These are phyloP conservation scores for Suillus bovinus DNA, from an alignment of 768 basidiomycete genomes.

Conservation along the genomic window DNA sequence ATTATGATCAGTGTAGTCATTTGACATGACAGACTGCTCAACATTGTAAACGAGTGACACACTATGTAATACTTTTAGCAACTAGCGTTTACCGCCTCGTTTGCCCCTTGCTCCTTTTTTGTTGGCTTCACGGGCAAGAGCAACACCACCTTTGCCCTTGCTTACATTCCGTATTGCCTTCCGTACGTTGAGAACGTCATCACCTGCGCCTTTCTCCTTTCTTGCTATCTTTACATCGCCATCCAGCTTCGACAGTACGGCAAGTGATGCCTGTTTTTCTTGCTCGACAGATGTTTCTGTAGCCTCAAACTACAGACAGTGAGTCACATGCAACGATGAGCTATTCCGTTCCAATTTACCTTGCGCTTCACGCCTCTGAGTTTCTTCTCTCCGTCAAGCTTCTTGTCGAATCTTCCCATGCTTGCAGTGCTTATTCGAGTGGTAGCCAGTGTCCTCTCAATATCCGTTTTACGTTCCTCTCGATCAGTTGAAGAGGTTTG, in stretches of 20 bases:
- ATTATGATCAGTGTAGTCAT: not conserved
- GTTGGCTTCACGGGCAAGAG: constrained; percentile 48
- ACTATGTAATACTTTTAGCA: not conserved
- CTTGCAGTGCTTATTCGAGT: constrained; percentile 88
- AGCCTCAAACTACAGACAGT: constrained; percentile 73
- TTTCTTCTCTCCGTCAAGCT: constrained; percentile 90
- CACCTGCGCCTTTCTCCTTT: constrained; percentile 42
- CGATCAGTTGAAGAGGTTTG: constrained; percentile 37
- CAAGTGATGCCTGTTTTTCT: constrained; percentile 75
- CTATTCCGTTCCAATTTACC: constrained; percentile 41
- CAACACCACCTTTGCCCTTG: constrained; percentile 63
- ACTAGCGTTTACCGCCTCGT: constrained; percentile 31
- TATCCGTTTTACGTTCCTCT: constrained; percentile 62
- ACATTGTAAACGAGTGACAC: not conserved
- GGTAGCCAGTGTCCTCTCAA: constrained; percentile 75
- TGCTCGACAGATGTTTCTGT: constrained; percentile 60
- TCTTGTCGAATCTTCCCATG: constrained; percentile 92
- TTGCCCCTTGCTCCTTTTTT: constrained; percentile 28
- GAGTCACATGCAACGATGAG: constrained; percentile 3
- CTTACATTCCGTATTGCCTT: constrained; percentile 84
- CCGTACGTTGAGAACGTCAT: constrained; percentile 75
- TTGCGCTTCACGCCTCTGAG: constrained; percentile 88
- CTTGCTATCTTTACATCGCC: constrained; percentile 58
- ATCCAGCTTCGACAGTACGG: constrained; percentile 77
- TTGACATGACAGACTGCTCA: not conserved